Conservation (phyloP, 441 rosid species). For the Oxalis stricta region DNA sequence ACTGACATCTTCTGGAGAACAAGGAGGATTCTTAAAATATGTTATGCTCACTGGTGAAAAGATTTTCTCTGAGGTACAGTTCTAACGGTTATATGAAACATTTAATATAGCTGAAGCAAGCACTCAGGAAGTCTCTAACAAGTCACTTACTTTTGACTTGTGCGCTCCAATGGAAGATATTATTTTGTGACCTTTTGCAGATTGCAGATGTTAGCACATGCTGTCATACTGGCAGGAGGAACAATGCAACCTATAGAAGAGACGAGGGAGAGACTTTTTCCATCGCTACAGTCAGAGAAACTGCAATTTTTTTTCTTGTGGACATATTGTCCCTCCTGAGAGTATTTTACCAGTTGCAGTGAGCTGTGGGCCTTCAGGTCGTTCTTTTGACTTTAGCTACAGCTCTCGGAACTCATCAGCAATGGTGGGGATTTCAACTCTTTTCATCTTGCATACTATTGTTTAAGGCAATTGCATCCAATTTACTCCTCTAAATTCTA, state of each 20-base stretch:
- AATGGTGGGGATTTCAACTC: slow-evolving; percentile 37
- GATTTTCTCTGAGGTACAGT: slow-evolving; percentile 75
- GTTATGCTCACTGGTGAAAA: slow-evolving; percentile 89
- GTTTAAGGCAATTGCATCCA: too few species aligned
- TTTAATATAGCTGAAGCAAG: too few species aligned
- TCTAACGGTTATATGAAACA: not conserved
- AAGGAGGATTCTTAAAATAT: slow-evolving; percentile 61
- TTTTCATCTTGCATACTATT: slow-evolving; percentile 5
- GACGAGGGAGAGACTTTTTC: slow-evolving; percentile 88
- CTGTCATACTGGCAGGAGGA: slow-evolving; percentile 87
- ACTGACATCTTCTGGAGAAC: slow-evolving; percentile 28
- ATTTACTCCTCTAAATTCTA: too few species aligned
- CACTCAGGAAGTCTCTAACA: too few species aligned
- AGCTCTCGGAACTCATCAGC: slow-evolving; percentile 51
- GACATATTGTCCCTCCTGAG: slow-evolving; percentile 79
- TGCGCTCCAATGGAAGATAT: not conserved
- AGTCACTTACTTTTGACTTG: not conserved
- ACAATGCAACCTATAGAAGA: slow-evolving; percentile 96
- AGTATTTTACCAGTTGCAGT: slow-evolving; percentile 76
- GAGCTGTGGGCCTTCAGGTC: slow-evolving; percentile 78
- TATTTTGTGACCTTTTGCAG: slow-evolving; percentile 24
- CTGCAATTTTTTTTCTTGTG: slow-evolving; percentile 79
- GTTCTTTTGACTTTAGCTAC: slow-evolving; percentile 77
- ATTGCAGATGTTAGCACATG: slow-evolving; percentile 74
- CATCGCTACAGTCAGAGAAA: slow-evolving; percentile 53